These are phyloP conservation scores for Protomyces inundatus DNA, from an alignment of 1,139 yeast species.

Conservation along the genomic window DNA sequence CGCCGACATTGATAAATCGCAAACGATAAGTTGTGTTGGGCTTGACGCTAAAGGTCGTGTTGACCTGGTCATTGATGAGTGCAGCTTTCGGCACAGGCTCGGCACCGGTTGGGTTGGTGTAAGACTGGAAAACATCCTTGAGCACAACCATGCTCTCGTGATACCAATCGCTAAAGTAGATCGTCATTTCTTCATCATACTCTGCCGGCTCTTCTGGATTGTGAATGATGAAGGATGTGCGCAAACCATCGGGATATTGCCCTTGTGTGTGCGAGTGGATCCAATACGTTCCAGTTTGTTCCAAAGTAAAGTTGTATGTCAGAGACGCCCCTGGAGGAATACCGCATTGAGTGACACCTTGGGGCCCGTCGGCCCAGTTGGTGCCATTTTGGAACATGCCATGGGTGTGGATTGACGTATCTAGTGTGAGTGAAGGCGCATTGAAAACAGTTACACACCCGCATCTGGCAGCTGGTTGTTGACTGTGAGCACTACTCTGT, in stretches of 20 bases:
- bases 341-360: constrained; percentile 71
- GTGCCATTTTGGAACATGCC: constrained; percentile 79
- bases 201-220: constrained; percentile 52
- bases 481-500: constrained; percentile 62
- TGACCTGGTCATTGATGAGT: constrained; percentile 66
- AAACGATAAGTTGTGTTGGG: constrained; percentile 77
- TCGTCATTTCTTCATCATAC: constrained; percentile 59
- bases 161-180: constrained; percentile 65
- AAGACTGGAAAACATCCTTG: constrained; percentile 49
- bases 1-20: constrained; percentile 75
- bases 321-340: constrained; percentile 67
- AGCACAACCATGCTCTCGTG: constrained; percentile 54
- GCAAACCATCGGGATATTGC: constrained; percentile 88
- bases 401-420: constrained; percentile 64
- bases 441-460: constrained; percentile 1
- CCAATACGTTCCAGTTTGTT: constrained; percentile 88
- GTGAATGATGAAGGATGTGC: constrained; percentile 70
- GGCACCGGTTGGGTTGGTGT: constrained; percentile 91
- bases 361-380: constrained; percentile 81
- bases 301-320: constrained; percentile 73
- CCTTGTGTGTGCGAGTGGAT: constrained; percentile 85
- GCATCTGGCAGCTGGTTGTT: constrained; percentile 59
- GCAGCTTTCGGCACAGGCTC: constrained; percentile 70
- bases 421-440: constrained; percentile 38
- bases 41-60: constrained; percentile 59